These are phyloP conservation scores for Iberis amara DNA, from an alignment of 441 rosid species.

Conservation along the genomic window DNA sequence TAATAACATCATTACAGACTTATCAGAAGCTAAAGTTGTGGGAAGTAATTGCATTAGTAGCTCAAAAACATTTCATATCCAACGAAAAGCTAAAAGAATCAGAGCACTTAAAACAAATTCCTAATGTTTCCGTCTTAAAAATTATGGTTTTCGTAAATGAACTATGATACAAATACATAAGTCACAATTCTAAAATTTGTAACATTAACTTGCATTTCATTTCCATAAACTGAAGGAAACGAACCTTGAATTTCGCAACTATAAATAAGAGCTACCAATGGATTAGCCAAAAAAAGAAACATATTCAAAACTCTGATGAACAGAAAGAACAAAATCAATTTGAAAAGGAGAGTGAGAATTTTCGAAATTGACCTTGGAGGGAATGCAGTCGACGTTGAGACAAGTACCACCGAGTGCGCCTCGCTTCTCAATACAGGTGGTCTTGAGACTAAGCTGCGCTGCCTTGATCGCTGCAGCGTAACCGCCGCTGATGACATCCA, in stretches of 20 bases:
- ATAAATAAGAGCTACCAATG: not conserved
- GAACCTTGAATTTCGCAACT: not conserved
- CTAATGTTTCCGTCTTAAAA: no score
- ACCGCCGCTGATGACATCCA: constrained; percentile 93
- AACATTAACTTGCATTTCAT: not conserved
- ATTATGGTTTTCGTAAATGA: no score
- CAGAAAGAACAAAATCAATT: not conserved
- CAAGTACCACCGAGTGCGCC: constrained; percentile 95
- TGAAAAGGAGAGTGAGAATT: not conserved
- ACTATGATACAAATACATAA: not conserved
- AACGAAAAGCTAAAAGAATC: not conserved
- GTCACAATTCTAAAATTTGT: not conserved
- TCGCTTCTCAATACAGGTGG: constrained; percentile 93
- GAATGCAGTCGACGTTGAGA: constrained; percentile 97
- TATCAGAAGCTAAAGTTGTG: not conserved
- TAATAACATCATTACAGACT: constrained; percentile 9
- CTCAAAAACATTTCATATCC: no score
- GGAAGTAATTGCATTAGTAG: no score
- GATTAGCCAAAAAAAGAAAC: no score
- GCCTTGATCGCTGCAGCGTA: constrained; percentile 99
- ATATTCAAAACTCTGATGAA: not conserved
- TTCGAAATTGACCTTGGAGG: constrained; percentile 68
- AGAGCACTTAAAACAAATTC: not conserved
- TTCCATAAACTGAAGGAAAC: constrained; percentile 1
- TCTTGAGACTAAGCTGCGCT: constrained; percentile 89